Evolutionary conservation across 768 basidiomycete species (phyloP).

Genomic region (button mushroom (Agaricus bisporus)): DNA sequence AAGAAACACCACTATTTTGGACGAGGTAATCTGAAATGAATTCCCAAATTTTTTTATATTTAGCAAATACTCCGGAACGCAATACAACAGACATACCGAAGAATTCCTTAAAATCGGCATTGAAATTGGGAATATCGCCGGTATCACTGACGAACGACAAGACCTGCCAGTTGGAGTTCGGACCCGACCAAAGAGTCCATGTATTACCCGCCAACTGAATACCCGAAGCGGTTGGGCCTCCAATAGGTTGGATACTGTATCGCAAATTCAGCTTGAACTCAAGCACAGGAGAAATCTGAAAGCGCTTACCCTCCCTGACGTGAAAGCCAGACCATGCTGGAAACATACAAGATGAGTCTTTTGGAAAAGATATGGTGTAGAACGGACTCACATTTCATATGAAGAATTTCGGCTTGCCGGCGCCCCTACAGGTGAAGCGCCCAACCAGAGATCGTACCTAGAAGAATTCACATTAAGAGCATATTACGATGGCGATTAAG

Average conservation of each 20-base stretch:
- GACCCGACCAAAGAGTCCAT: constrained; percentile 53
- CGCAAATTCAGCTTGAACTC: too few relatives aligned
- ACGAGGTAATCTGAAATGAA: constrained; percentile 36
- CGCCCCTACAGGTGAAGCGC: constrained; percentile 31
- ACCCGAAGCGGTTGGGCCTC: constrained; percentile 37
- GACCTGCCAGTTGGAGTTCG: constrained; percentile 50
- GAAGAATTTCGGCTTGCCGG: constrained; percentile 43
- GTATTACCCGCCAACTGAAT: constrained; percentile 40
- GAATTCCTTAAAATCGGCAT: constrained; percentile 46
- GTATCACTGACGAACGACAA: constrained; percentile 45
- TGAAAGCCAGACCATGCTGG: constrained; percentile 57
- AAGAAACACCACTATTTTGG: constrained; percentile 38
- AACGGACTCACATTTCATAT: constrained; percentile 42
- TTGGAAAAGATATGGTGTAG: background rate
- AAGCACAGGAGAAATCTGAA: background rate
- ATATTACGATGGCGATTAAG: background rate
- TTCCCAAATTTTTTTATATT: background rate
- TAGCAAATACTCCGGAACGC: background rate
- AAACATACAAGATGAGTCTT: background rate
- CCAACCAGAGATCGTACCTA: constrained; percentile 53
- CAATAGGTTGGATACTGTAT: constrained; percentile 48
- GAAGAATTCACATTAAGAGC: background rate
- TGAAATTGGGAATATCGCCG: constrained; percentile 46
- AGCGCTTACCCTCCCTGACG: constrained; percentile 42
- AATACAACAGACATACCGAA: constrained; percentile 33